phyloP scores from a whole-genome alignment of 2,329 filamentous ascomycete genomes.

The Hymenotorrendiella dingleyae region DNA sequence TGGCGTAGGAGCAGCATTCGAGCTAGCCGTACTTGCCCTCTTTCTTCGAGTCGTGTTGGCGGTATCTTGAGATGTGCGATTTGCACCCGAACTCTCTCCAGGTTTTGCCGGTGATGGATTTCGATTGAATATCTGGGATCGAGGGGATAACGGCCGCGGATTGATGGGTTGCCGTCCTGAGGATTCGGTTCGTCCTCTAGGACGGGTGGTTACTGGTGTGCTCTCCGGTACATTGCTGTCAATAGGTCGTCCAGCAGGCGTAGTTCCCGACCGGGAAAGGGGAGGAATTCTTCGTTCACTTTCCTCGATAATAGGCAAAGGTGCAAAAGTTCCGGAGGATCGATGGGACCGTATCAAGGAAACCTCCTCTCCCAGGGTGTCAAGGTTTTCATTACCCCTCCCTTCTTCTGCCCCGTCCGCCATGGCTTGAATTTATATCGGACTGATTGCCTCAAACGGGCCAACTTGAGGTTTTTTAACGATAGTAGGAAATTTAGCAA shows the following conservation, averaged over 20 bases:
- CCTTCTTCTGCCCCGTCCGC: no score
- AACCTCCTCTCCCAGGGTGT: no score
- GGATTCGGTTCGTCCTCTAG: constrained; percentile 15
- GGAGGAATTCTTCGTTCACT: background rate
- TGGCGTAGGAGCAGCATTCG: no score
- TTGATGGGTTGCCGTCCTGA: constrained; percentile 6
- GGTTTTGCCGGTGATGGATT: constrained; percentile 4
- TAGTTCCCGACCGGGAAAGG: constrained; percentile 11
- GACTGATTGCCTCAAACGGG: no score
- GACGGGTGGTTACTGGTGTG: constrained; percentile 2
- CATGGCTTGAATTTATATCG: no score
- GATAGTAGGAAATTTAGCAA: no score
- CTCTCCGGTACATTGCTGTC: background rate
- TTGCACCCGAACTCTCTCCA: no score
- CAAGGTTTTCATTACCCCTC: no score
- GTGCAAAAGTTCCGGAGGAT: no score
- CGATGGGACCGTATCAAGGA: no score
- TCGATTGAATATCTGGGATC: constrained; percentile 12
- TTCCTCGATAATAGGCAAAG: constrained; percentile 8
- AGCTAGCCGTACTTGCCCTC: constrained; percentile 11
- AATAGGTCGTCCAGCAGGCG: background rate
- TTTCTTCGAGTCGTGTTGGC: constrained; percentile 5
- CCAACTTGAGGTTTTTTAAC: no score
- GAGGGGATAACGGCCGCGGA: constrained; percentile 10
- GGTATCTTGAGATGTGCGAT: constrained; percentile 1